Base-by-base conservation (phyloP, 495 filamentous ascomycete genomes). In the Tirmania nivea region DNA sequence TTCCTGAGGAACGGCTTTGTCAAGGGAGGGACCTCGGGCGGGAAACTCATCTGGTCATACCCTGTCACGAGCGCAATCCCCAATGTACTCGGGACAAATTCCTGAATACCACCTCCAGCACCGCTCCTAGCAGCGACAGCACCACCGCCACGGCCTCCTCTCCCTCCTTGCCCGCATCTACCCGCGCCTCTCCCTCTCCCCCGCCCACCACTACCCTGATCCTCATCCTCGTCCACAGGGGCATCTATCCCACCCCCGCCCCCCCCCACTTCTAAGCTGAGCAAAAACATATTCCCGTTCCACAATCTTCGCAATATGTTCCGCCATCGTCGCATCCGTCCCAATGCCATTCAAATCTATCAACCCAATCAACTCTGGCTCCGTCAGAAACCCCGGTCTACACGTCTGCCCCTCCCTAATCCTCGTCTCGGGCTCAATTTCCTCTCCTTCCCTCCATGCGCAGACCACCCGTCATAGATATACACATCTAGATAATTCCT, bases 271-370 rank as follows among this genome's bases (percentile, higher is more conserved):
- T 49, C 77, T 76, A n/a, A 75, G 65, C 34, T 78, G 68, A 2
- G 78, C 77, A 47, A 75, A 74, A 21, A 86, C 86, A 62, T 97
- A 97, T 49, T 84, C 70, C 34, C 90, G 71, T 42, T 88, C 78
- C 66, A 94, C 86, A 65, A 97, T 88, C 64, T 92, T 95, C 47
- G 82, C 77, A 62, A 97, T 96, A 64, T 97, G 90, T 59, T 97
- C 90, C 0, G 90, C 89, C 92, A 97, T 97, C 0, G 90, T 96
- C 10, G 90, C 90, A 68, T 97, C 90, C 4, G 90, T 97, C 14
- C 90, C 90, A 60, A 97, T 97, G 10, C 90, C 90, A 65, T 97
- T 96, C 14, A 84, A 89, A 68, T 97, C 92, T 92, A 97, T 97
- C 20, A 97, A 73, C 5, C 81, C 84, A 66, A 97, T 94, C n/a